Conservation (phyloP, 1,139 yeast genomes). For the Pichia sp. region DNA sequence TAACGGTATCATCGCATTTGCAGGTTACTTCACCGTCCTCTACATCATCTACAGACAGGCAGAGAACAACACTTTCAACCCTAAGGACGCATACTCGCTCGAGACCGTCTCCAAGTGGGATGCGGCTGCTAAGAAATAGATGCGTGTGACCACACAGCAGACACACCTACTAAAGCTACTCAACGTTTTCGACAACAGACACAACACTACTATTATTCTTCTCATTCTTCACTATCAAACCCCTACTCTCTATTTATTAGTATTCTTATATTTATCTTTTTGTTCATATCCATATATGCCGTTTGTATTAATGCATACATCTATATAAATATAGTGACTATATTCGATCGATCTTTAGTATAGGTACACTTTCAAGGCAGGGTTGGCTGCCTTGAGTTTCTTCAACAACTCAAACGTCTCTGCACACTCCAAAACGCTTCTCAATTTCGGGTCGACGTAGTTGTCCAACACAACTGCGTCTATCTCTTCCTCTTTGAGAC, state of each 20-base stretch:
- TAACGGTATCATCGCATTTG: slow-evolving; percentile 31
- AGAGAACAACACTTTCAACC: slow-evolving; percentile 28
- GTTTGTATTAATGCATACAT: slow-evolving; percentile 1
- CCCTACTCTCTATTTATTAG: background rate
- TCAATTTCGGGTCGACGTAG: slow-evolving; percentile 59
- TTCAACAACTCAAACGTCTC: slow-evolving; percentile 45
- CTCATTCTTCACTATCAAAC: background rate
- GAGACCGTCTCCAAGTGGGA: slow-evolving; percentile 34
- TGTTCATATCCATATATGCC: slow-evolving; percentile 11
- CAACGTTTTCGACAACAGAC: background rate
- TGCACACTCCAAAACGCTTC: slow-evolving; percentile 58
- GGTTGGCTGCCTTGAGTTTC: slow-evolving; percentile 35
- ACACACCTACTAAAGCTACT: background rate
- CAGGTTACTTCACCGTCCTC: slow-evolving; percentile 25
- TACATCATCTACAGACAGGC: slow-evolving; percentile 29
- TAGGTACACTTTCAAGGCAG: slow-evolving; percentile 47
- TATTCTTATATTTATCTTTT: slow-evolving; percentile 2
- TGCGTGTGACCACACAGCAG: background rate
- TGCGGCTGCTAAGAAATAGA: slow-evolving; percentile 23
- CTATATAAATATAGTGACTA: background rate
- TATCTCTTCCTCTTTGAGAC: slow-evolving; percentile 45
- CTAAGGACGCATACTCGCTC: slow-evolving; percentile 27
- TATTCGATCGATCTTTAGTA: slow-evolving; percentile 33
- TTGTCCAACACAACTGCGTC: slow-evolving; percentile 60
- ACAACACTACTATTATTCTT: background rate